Evolutionary conservation across 164 flowering plant species (phyloP), one percentile per base, ranked within the genome.

Genomic region (Buxus sempervirens): DNA sequence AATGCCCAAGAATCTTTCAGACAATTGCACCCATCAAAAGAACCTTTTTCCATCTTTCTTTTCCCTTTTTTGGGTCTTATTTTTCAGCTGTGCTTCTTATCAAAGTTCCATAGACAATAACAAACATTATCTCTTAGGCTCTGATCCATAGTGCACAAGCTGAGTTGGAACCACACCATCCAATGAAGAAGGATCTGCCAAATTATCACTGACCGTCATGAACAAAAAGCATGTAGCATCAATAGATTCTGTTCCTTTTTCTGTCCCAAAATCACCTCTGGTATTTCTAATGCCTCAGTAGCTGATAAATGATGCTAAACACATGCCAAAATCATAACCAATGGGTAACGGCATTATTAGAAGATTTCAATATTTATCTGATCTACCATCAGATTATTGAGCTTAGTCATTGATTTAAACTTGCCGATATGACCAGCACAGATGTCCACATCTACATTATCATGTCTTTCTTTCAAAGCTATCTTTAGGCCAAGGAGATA

Each of bases 121-220:
- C 38, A 32, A 32, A 32, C 7, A 32, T 32, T 10, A 15, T 45
- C 12, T 45, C 13, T 15, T 5, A 45, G 51, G 5, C 51, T 45
- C 13, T n/a, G 38, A 36, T 49, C 38, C 64, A 38, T 21, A n/a
- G 42, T 41, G 10, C 38, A 38, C 54, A 41, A 56, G 38, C 56
- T 56, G 69, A 56, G 53, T 57, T 66, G 69, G 26, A 42, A 56
- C 69, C 69, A 66, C 22, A 21, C 38, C 28, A 60, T 23, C 9
- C n/a, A n/a, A n/a, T n/a, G n/a, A n/a, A n/a, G n/a, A n/a, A n/a
- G n/a, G n/a, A n/a, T n/a, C n/a, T n/a, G 4, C 16, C 24, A 22
- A 26, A n/a, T n/a, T n/a, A n/a, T 53, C 12, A 49, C 26, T 64
- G 38, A 58, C 5, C 58, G 42, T 25, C 42, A 53, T 16, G 21